phyloP scores from a whole-genome alignment of 805 yeast species.

The Yamadazyma kitorensis region DNA sequence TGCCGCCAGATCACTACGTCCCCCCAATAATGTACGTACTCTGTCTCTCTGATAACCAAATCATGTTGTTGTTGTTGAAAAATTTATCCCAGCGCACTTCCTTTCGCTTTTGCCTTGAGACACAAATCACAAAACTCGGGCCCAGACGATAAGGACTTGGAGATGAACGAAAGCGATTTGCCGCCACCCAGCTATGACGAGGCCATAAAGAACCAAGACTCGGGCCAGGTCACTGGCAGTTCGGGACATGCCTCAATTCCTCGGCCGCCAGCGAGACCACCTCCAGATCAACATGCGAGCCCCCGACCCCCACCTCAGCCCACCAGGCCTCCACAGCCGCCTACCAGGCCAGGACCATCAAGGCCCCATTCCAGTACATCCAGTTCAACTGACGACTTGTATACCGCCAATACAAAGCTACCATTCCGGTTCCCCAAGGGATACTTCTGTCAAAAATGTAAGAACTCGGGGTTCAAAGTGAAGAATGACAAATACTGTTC shows the following conservation, averaged over 20 bases:
- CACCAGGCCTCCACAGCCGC: slow-evolving; percentile 7
- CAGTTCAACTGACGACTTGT: slow-evolving; percentile 11
- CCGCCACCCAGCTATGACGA: slow-evolving; percentile 51
- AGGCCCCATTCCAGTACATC: slow-evolving; percentile 10
- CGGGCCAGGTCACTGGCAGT: no score
- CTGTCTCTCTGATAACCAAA: slow-evolving; percentile 76
- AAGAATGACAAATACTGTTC: slow-evolving; percentile 24
- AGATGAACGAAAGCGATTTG: not conserved
- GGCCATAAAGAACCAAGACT: slow-evolving; percentile 30
- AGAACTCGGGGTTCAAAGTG: slow-evolving; percentile 33
- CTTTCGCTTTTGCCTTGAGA: no score
- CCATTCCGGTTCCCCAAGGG: slow-evolving; percentile 30
- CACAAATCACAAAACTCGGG: no score
- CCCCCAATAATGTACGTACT: slow-evolving; percentile 43
- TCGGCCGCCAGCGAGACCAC: slow-evolving; percentile 16
- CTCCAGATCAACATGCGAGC: no score
- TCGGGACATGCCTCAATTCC: slow-evolving; percentile 4
- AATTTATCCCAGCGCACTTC: not conserved
- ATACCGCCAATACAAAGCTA: slow-evolving; percentile 16
- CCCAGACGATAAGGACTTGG: no score
- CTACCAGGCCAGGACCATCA: slow-evolving; percentile 6
- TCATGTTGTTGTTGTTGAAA: slow-evolving; percentile 37
- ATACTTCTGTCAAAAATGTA: slow-evolving; percentile 29
- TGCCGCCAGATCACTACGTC: no score
- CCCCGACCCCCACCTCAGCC: slow-evolving; percentile 14